phyloP scores from a whole-genome alignment of 306 rosid genomes.

The Sechiopsis laciniata region DNA sequence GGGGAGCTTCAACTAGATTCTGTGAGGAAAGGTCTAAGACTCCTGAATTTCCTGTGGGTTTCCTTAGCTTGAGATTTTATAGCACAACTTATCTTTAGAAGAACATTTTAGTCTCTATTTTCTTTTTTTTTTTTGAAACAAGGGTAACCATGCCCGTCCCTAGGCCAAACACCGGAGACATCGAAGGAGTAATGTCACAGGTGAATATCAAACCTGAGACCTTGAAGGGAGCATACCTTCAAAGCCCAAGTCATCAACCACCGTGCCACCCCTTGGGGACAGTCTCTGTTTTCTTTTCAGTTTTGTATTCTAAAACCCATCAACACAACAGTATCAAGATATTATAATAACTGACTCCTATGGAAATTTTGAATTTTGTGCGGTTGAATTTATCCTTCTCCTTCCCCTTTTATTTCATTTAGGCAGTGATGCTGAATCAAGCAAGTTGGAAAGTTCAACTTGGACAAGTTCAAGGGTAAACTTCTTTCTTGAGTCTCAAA shows the following conservation, averaged over 20 bases:
- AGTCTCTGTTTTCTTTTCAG: not conserved
- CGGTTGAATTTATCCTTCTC: not conserved
- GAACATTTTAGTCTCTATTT: not conserved
- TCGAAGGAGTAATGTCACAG: too few relatives aligned
- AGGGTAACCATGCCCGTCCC: too few relatives aligned
- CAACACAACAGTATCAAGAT: not conserved
- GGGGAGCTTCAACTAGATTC: not conserved
- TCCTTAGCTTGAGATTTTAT: not conserved
- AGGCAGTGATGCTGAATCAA: conserved; percentile 47
- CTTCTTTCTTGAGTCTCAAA: not conserved
- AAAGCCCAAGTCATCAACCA: too few relatives aligned
- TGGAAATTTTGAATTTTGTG: not conserved
- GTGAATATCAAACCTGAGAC: too few relatives aligned
- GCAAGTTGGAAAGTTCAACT: conserved; percentile 35
- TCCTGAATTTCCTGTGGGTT: not conserved
- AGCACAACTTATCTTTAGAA: not conserved
- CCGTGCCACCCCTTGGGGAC: too few relatives aligned
- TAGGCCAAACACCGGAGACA: too few relatives aligned
- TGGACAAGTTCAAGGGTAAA: conserved; percentile 37
- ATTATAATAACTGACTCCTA: not conserved
- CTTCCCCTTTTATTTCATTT: conserved; percentile 13
- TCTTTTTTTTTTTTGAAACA: too few relatives aligned
- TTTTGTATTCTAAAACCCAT: not conserved
- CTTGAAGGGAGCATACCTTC: too few relatives aligned
- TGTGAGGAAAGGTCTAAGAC: not conserved